These are phyloP conservation scores for Sporodiniella umbellata DNA, from an alignment of 371 early-diverging fungal species.

Conservation along the genomic window DNA sequence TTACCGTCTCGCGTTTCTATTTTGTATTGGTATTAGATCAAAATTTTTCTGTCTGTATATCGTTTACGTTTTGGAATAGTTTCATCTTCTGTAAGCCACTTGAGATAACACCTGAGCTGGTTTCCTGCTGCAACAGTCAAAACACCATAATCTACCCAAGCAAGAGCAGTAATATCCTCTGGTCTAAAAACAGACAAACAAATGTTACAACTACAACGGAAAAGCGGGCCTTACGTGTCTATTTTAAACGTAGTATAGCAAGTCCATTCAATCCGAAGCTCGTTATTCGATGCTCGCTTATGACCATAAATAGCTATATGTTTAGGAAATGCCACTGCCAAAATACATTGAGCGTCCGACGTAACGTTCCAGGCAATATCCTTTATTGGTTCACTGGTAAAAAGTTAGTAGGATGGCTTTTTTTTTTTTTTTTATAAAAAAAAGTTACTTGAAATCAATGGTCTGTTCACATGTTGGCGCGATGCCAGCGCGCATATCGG, in stretches of 20 bases:
- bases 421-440: neutral
- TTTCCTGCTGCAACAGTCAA: constrained; percentile 61
- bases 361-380: constrained; percentile 72
- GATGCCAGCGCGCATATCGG: constrained; percentile 29
- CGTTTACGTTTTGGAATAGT: constrained; percentile 31
- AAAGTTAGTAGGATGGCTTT: neutral
- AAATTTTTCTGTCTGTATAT: too few relatives aligned
- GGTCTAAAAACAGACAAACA: too few relatives aligned
- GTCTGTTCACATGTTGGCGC: constrained; percentile 19
- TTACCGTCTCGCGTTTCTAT: neutral
- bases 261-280: constrained; percentile 35
- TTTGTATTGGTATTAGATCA: neutral
- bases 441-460: constrained; percentile 30
- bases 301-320: constrained; percentile 54
- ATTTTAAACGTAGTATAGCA: constrained; percentile 43
- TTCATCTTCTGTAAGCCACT: constrained; percentile 62
- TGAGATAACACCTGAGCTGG: constrained; percentile 55
- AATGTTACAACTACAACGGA: too few relatives aligned
- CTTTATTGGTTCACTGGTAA: constrained; percentile 32
- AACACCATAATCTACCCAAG: constrained; percentile 69
- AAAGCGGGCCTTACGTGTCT: constrained; percentile 43
- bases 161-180: constrained; percentile 43
- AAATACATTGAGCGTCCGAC: constrained; percentile 67
- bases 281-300: constrained; percentile 27
- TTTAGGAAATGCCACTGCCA: constrained; percentile 57